Evolutionary conservation across 2,329 filamentous ascomycete species (phyloP).

Genomic region (Penicillium sp.): DNA sequence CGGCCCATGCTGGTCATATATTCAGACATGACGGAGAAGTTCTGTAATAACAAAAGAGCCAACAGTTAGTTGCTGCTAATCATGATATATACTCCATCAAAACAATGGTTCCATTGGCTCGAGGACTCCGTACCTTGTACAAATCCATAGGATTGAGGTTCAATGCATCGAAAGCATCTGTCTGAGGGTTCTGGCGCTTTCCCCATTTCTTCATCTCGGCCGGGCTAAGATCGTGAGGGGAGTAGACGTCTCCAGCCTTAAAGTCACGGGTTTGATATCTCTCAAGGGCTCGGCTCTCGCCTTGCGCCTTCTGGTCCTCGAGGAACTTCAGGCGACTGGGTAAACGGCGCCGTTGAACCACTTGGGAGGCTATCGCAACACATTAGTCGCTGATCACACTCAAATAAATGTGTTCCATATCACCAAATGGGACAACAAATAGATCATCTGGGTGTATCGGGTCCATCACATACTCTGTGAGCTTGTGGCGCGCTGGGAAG

Average conservation of each 20-base stretch:
- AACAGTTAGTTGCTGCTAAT: conserved; percentile 10
- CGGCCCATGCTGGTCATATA: conserved; percentile 82
- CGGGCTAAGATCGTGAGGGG: conserved; percentile 80
- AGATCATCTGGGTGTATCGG: not conserved
- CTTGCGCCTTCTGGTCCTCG: conserved; percentile 38
- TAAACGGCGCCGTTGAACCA: conserved; percentile 27
- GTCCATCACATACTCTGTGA: conserved; percentile 23
- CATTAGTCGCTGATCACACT: not conserved
- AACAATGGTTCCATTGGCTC: not conserved
- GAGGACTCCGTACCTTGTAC: conserved; percentile 69
- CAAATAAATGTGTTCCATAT: not conserved
- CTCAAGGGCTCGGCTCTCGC: conserved; percentile 42
- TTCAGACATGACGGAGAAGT: conserved; percentile 87
- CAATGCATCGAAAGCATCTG: conserved; percentile 76
- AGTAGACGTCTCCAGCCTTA: conserved; percentile 79
- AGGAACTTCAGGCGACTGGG: conserved; percentile 36
- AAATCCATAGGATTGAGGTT: conserved; percentile 77
- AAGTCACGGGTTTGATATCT: conserved; percentile 62
- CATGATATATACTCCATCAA: not conserved
- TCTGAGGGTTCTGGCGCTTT: conserved; percentile 53
- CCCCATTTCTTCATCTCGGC: conserved; percentile 81
- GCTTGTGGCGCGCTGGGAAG: conserved; percentile 24
- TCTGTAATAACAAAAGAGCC: conserved; percentile 54
- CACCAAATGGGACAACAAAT: not conserved
- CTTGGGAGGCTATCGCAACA: conserved; percentile 19